Base-by-base conservation (phyloP, 2,329 filamentous ascomycete genomes). In the Chaetothyriales sp. region DNA sequence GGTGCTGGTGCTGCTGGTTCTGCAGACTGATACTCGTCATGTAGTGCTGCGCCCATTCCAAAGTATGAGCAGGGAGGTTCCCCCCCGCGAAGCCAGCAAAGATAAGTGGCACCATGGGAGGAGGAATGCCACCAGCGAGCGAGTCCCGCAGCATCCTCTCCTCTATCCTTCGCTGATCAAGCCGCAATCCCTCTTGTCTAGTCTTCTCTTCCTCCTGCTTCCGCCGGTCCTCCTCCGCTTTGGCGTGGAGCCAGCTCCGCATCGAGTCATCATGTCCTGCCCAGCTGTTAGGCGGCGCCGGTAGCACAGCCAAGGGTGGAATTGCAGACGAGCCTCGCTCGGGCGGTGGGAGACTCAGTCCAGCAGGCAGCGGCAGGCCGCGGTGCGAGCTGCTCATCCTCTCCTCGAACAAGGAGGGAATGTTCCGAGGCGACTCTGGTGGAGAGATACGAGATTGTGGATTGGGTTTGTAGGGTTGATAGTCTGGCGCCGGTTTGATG, bases 131-230 rank as follows among this genome's bases (percentile, higher is more conserved):
- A 39, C 80, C 79, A 49, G 75, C 73, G 49, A 88, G 65, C 2
- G 83, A 84, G 19, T 83, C 80, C 50, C 76, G 73, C 51, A 89
- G 67, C 67, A 89, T 87, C 45, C 80, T 80, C 62, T 83, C 77
- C 65, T 88, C 84, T 51, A 86, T 74, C 60, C 75, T 81, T 46
- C 84, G 73, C 66, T 85, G 83, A 66, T 88, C 84, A 28, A 87
- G 67, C 22, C 80, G 79, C 44, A 85, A 67, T 28, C 71, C 70
- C 65, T 86, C 84, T 59, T 77, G 75, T 28, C 68, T 66, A 6
- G 73, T 76, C 60, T 75, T 82, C 66, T 87, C 83, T 65, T 87
- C 83, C 65, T 88, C 83, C 66, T 86, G 83, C 62, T 70, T 80
- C 54, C 80, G 75, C 62, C 74, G 79, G 61, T 88, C 84, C 62